Conservation (phyloP, 2,329 filamentous ascomycete genomes). For the Rhinocladiella similis region DNA sequence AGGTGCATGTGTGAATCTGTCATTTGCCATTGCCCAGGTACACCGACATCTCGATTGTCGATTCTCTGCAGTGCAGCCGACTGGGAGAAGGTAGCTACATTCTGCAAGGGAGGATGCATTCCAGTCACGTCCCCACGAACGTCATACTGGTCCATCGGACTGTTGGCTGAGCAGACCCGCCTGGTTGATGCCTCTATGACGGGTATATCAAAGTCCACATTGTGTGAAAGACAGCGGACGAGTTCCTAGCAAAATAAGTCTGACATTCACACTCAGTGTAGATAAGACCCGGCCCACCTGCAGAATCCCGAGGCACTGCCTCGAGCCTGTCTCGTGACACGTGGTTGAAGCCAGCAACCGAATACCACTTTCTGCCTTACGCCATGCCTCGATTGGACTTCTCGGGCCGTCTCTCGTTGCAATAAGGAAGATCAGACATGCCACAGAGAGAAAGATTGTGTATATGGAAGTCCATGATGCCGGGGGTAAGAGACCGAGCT, state of each 20-base stretch:
- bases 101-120: not conserved
- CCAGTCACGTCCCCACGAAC: not conserved
- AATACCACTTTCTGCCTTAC: conserved; percentile 20
- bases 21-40: not conserved
- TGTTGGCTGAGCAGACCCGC: not conserved
- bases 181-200: not conserved
- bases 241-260: conserved; percentile 7
- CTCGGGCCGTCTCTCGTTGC: conserved; percentile 17
- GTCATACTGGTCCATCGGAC: not conserved
- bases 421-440: conserved; percentile 20
- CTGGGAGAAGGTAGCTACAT: not conserved
- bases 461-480: conserved; percentile 25
- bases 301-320: conserved; percentile 19
- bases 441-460: conserved; percentile 23
- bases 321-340: conserved; percentile 22
- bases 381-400: conserved; percentile 10
- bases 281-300: conserved; percentile 1
- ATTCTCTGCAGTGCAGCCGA: not conserved
- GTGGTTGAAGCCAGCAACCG: conserved; percentile 18
- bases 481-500: conserved; percentile 18
- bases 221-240: conserved; percentile 13
- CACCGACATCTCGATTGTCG: not conserved
- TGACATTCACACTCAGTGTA: not conserved
- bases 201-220: conserved; percentile 12
- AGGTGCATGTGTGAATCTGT: not conserved